These are phyloP conservation scores for Aspergillus campestris DNA, from an alignment of 495 filamentous ascomycete species.

Conservation along the genomic window DNA sequence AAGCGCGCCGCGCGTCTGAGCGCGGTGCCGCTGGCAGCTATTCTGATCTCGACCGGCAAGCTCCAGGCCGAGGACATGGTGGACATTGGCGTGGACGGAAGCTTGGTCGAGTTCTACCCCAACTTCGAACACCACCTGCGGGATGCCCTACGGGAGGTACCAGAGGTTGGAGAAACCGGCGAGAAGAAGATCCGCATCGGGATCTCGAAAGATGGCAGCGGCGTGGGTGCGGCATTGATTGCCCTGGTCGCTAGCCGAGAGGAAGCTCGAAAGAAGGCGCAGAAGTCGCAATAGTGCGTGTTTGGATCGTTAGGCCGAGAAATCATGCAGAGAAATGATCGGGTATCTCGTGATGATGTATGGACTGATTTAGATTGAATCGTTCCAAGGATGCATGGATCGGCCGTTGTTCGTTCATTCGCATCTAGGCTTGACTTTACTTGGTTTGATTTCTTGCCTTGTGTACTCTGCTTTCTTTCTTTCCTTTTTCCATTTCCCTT, in stretches of 20 bases:
- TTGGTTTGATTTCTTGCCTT: neutral
- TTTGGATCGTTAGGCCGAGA: neutral
- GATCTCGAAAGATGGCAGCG: conserved; percentile 88
- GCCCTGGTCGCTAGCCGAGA: conserved; percentile 58
- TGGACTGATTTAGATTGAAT: too few relatives aligned
- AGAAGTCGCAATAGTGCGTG: neutral
- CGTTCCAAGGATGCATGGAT: too few relatives aligned
- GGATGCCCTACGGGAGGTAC: conserved; percentile 61
- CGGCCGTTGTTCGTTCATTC: neutral
- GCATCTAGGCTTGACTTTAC: neutral
- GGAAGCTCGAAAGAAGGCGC: conserved; percentile 11
- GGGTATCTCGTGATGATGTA: neutral
- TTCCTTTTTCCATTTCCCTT: neutral
- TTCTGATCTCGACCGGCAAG: conserved; percentile 66
- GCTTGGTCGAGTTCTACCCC: conserved; percentile 86
- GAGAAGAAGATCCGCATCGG: conserved; percentile 80
- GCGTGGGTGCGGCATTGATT: conserved; percentile 86
- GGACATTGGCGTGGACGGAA: conserved; percentile 87
- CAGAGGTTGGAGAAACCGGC: conserved; percentile 60
- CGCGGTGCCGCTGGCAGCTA: conserved; percentile 75
- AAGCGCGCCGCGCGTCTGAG: conserved; percentile 83
- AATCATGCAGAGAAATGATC: neutral
- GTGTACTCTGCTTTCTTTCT: neutral
- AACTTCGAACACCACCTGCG: conserved; percentile 73
- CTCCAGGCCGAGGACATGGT: conserved; percentile 57